Percentiles rank a stretch among this genome's conserved stretches.
Conservation (phyloP, 176 grass and related monocot species). For the Lolium multiflorum region DNA sequence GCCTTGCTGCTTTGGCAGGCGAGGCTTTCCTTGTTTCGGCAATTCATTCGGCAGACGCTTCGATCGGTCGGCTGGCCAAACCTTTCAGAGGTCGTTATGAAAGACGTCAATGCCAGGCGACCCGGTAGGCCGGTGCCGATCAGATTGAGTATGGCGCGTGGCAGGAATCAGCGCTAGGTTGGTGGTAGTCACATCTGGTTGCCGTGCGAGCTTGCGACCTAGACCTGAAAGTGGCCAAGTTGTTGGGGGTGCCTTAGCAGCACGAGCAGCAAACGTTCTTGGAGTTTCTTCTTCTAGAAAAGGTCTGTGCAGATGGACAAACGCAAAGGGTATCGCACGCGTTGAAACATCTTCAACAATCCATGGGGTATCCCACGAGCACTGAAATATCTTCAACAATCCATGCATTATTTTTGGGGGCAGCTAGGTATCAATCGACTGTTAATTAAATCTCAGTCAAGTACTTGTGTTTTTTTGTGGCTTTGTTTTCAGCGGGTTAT, state of each 20-base stretch:
- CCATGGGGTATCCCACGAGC: neutral
- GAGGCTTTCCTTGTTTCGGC: neutral
- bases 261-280: neutral
- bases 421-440: too few species aligned
- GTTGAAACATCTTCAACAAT: neutral
- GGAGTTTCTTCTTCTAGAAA: neutral
- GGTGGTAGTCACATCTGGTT: neutral
- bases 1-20: neutral
- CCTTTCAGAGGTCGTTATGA: neutral
- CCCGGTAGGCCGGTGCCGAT: too few species aligned
- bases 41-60: slow-evolving; percentile 18
- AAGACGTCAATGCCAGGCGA: neutral
- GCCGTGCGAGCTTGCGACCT: neutral
- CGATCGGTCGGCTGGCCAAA: neutral
- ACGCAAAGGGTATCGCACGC: neutral
- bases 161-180: neutral
- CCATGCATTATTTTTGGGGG: too few species aligned
- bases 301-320: neutral
- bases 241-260: neutral
- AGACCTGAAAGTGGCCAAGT: neutral
- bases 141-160: neutral
- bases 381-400: neutral
- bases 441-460: too few species aligned
- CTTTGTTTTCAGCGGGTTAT: too few species aligned
- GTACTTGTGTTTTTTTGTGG: too few species aligned